Evolutionary conservation across 176 grass and related monocot species (phyloP).

Genomic region (Oryza coarctata): DNA sequence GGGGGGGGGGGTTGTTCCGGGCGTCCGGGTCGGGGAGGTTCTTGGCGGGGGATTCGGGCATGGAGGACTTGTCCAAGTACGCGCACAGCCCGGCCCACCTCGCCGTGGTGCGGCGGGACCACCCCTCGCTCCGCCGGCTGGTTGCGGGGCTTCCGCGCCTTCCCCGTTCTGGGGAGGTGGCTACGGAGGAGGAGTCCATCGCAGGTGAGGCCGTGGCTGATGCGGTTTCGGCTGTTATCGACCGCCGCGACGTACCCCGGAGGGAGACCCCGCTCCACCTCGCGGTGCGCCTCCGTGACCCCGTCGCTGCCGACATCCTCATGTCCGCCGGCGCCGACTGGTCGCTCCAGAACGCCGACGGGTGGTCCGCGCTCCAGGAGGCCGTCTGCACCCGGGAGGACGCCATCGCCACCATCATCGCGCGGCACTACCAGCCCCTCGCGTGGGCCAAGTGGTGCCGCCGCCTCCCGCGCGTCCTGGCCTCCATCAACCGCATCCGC

Average conservation of each 20-base stretch:
- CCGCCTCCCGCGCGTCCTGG: constrained; percentile 76
- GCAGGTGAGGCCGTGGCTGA: constrained; percentile 65
- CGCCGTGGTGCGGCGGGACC: constrained; percentile 74
- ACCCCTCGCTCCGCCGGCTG: constrained; percentile 48
- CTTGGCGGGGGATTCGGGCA: not conserved
- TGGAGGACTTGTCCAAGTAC: constrained; percentile 84
- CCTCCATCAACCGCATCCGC: constrained; percentile 64
- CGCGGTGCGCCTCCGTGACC: constrained; percentile 80
- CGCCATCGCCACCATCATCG: constrained; percentile 81
- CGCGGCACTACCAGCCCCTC: constrained; percentile 91
- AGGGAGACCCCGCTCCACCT: constrained; percentile 93
- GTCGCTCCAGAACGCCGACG: constrained; percentile 92
- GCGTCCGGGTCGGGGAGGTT: not conserved
- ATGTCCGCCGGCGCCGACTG: constrained; percentile 91
- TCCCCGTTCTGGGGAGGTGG: constrained; percentile 68
- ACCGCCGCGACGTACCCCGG: constrained; percentile 82
- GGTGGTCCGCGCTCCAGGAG: constrained; percentile 94
- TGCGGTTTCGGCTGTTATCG: constrained; percentile 64
- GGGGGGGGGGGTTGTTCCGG: no score
- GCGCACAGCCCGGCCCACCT: constrained; percentile 75
- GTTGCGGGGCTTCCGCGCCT: constrained; percentile 56
- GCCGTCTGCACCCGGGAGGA: constrained; percentile 87
- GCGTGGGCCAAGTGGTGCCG: constrained; percentile 99
- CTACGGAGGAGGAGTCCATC: constrained; percentile 65
- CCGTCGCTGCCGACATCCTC: constrained; percentile 72